Conservation (phyloP, 169 alveolate species). For the Plasmodium sp. region DNA sequence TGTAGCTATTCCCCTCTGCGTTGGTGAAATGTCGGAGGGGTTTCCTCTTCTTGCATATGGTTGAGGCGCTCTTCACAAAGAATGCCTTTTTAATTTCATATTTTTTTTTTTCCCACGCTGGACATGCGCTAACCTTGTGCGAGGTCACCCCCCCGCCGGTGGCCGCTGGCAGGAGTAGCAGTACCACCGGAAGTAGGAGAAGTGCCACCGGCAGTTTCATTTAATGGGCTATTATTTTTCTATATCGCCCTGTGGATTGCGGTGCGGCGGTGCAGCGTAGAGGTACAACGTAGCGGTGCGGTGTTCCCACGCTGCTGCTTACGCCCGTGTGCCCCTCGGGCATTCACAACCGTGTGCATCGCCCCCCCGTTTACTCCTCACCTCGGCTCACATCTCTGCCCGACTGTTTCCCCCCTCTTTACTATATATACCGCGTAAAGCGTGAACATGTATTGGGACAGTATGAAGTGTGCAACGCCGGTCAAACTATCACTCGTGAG, state of each 20-base stretch:
- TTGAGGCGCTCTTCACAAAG: not conserved
- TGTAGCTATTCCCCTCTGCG: conserved; percentile 1
- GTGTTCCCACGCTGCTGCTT: not conserved
- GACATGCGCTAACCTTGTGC: not conserved
- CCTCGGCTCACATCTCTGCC: not conserved
- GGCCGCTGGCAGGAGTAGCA: not conserved
- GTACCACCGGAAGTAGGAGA: not conserved
- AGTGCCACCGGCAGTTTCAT: not conserved
- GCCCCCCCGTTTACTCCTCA: not conserved
- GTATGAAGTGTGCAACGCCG: not conserved
- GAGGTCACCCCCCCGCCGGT: not conserved
- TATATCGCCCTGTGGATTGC: not conserved
- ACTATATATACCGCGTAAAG: not conserved
- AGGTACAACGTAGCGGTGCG: no score
- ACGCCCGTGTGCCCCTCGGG: not conserved
- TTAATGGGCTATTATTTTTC: not conserved
- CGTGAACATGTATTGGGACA: not conserved
- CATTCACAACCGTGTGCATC: not conserved
- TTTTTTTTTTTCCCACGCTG: not conserved
- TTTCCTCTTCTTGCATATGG: conserved; percentile 1
- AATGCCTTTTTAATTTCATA: not conserved
- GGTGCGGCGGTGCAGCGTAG: not conserved
- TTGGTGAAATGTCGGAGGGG: not conserved
- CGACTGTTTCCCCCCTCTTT: not conserved
- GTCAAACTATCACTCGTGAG: not conserved